These are phyloP conservation scores for Xylaria bambusicola DNA, from an alignment of 495 filamentous ascomycete genomes.

Conservation along the genomic window DNA sequence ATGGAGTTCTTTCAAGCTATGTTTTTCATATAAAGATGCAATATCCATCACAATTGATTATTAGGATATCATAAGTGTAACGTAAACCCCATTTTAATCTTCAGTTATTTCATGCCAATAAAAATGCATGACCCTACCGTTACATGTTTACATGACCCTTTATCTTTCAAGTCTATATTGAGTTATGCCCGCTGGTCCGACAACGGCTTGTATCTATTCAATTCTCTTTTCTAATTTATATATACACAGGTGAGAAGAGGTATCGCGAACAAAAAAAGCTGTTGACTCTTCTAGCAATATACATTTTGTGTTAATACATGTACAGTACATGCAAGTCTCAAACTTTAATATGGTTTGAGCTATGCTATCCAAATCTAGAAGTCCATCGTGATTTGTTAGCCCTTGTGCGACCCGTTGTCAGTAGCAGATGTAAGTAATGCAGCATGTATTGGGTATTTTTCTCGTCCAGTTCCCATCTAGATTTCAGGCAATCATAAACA, in stretches of 20 bases:
- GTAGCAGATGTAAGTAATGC: constrained; percentile 28
- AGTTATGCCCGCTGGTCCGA: too few relatives aligned
- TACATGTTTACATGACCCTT: too few relatives aligned
- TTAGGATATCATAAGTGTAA: too few relatives aligned
- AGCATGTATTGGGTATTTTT: constrained; percentile 42
- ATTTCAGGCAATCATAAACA: constrained; percentile 43
- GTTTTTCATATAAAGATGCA: too few relatives aligned
- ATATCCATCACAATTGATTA: too few relatives aligned
- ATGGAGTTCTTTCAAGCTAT: too few relatives aligned
- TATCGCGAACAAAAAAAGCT: background rate
- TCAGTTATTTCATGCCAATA: too few relatives aligned
- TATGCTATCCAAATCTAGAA: background rate
- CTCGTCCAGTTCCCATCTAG: constrained; percentile 37
- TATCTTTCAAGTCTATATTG: too few relatives aligned
- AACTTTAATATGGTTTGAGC: background rate
- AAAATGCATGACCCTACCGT: too few relatives aligned
- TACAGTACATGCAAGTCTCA: background rate
- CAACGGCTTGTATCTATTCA: background rate
- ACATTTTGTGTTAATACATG: constrained; percentile 2
- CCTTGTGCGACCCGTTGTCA: constrained; percentile 11
- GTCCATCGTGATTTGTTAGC: background rate
- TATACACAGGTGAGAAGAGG: constrained; percentile 11
- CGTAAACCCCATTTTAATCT: too few relatives aligned
- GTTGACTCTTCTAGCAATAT: background rate
- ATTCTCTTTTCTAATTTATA: background rate